A percentile compares a stretch with the other conserved stretches of the same genome.
Evolutionary conservation across 768 basidiomycete species (phyloP).

Genomic region (Podaxis mareebaensis): DNA sequence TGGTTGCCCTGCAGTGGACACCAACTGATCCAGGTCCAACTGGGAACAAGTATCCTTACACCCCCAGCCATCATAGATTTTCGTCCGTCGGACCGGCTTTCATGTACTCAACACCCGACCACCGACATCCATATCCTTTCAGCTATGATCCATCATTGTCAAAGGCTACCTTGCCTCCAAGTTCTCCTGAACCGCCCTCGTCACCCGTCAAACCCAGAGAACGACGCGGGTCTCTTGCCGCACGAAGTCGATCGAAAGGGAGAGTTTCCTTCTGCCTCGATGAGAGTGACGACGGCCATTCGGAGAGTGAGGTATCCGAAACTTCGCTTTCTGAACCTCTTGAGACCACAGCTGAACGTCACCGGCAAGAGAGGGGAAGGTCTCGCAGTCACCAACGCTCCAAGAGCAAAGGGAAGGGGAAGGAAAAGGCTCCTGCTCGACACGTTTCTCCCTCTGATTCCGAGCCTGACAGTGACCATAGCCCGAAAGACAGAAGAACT

Average conservation of each 20-base stretch:
- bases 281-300: conserved; percentile 24
- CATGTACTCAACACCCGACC: conserved; percentile 20
- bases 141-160: conserved; percentile 49
- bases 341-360: conserved; percentile 2
- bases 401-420: conserved; percentile 19
- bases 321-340: conserved; percentile 7
- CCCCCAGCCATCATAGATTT: conserved; percentile 8
- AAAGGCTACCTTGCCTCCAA: conserved; percentile 49
- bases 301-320: conserved; percentile 17
- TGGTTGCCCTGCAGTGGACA: conserved; percentile 36
- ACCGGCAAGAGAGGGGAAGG: neutral
- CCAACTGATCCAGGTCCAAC: conserved; percentile 24
- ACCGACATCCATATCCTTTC: conserved; percentile 19
- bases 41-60: conserved; percentile 20
- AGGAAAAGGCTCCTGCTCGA: conserved; percentile 8
- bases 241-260: conserved; percentile 53
- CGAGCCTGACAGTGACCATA: conserved; percentile 10
- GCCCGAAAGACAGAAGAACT: neutral
- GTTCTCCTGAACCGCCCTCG: conserved; percentile 46
- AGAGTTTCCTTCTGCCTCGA: conserved; percentile 59
- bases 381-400: neutral
- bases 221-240: conserved; percentile 38
- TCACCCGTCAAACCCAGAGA: conserved; percentile 33
- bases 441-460: neutral
- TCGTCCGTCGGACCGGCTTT: conserved; percentile 11